Percentiles rank a stretch among this genome's conserved stretches.
phyloP scores from a whole-genome alignment of 257 asterid genomes.

The Buddleja alternifolia region DNA sequence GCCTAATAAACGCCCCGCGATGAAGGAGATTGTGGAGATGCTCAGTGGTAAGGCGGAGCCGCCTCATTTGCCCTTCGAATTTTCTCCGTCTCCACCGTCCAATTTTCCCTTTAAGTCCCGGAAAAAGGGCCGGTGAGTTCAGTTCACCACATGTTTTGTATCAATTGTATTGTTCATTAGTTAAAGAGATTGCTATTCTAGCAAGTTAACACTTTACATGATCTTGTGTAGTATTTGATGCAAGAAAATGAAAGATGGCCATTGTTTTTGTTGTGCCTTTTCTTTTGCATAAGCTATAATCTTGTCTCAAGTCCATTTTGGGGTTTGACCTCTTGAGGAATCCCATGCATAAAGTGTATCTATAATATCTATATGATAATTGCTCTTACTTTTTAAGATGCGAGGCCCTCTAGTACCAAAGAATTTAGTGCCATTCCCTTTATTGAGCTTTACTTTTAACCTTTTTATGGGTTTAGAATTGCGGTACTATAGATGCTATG shows the following conservation, averaged over 20 bases:
- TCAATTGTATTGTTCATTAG: conserved; percentile 17
- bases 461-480: conserved; percentile 24
- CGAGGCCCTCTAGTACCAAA: conserved; percentile 38
- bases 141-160: conserved; percentile 20
- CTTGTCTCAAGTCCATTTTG: conserved; percentile 1
- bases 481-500: not conserved
- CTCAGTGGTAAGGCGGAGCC: conserved; percentile 81
- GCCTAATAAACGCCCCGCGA: conserved; percentile 72
- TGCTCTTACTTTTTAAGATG: conserved; percentile 38
- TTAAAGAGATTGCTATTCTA: conserved; percentile 29
- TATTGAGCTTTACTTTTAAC: conserved; percentile 27
- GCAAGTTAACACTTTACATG: conserved; percentile 22
- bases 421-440: conserved; percentile 44
- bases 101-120: conserved; percentile 70
- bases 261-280: conserved; percentile 20
- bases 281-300: conserved; percentile 23
- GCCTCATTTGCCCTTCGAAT: conserved; percentile 87
- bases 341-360: conserved; percentile 61
- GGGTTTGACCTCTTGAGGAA: conserved; percentile 44
- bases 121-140: conserved; percentile 61
- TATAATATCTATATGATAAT: conserved; percentile 26
- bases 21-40: conserved; percentile 82
- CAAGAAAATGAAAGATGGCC: conserved; percentile 20
- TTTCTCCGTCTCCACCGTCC: conserved; percentile 91
- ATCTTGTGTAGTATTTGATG: conserved; percentile 28